Percentiles rank a stretch among this genome's conserved stretches.
These are phyloP conservation scores for Zymoseptoria crescenta DNA, from an alignment of 2,329 filamentous ascomycete genomes.

Conservation along the genomic window DNA sequence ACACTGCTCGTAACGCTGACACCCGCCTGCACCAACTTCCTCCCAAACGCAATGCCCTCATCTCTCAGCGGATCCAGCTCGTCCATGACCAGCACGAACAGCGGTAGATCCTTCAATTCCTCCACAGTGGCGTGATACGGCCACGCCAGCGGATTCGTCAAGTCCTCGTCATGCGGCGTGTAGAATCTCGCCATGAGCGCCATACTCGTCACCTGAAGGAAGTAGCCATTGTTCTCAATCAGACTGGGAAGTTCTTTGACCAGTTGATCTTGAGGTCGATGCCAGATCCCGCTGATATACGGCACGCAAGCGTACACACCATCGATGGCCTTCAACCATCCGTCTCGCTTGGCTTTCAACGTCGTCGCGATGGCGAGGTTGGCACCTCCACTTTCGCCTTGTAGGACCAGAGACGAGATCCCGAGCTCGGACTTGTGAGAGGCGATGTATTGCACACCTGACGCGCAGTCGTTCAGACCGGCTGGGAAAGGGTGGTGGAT, in stretches of 20 bases:
- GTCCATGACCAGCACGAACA: conserved; percentile 21
- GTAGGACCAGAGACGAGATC: conserved; percentile 22
- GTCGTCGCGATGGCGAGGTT: conserved; percentile 24
- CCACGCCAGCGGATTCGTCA: conserved; percentile 25
- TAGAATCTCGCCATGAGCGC: conserved; percentile 13
- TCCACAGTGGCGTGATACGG: conserved; percentile 23
- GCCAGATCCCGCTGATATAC: conserved; percentile 15
- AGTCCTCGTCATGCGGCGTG: conserved; percentile 2
- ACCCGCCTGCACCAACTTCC: conserved; percentile 22
- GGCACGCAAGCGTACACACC: conserved; percentile 23
- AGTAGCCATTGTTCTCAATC: conserved; percentile 25
- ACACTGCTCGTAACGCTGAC: conserved; percentile 20
- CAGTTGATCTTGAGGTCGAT: conserved; percentile 9
- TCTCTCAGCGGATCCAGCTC: conserved; percentile 27
- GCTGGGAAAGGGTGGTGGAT: conserved; percentile 19
- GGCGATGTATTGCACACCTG: conserved; percentile 20
- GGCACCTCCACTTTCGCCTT: conserved; percentile 28
- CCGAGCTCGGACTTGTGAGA: conserved; percentile 17
- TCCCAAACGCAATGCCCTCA: conserved; percentile 23
- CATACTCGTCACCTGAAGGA: conserved; percentile 12
- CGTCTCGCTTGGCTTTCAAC: conserved; percentile 24
- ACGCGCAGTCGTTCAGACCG: conserved; percentile 22
- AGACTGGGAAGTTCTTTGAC: conserved; percentile 14
- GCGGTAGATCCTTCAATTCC: conserved; percentile 24
- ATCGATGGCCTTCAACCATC: conserved; percentile 19